Evolutionary conservation across 768 basidiomycete genomes (phyloP).

Genomic region (Pulveroboletus sp.): DNA sequence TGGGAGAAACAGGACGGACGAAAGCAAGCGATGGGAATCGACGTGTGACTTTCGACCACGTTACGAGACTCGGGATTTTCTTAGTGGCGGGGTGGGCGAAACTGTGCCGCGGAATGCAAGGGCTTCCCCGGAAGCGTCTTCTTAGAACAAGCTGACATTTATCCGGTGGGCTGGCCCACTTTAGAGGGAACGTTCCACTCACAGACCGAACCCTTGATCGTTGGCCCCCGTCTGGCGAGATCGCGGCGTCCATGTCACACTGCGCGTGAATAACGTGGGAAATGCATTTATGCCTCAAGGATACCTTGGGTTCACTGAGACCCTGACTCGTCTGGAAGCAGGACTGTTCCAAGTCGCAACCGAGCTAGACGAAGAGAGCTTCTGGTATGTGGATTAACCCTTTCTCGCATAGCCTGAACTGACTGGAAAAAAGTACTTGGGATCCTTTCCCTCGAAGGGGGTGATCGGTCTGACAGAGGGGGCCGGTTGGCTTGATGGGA

Average conservation of each 20-base stretch:
- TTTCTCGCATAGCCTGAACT: background rate
- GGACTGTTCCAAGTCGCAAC: slow-evolving; percentile 57
- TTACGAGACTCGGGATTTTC: slow-evolving; percentile 54
- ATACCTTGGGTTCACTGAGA: slow-evolving; percentile 50
- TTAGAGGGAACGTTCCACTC: slow-evolving; percentile 26
- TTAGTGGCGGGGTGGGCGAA: slow-evolving; percentile 41
- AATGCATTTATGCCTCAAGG: slow-evolving; percentile 72
- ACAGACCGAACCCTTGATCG: slow-evolving; percentile 51
- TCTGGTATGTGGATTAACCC: slow-evolving; percentile 35
- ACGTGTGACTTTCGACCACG: slow-evolving; percentile 54
- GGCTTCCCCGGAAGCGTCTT: slow-evolving; percentile 52
- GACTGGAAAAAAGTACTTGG: slow-evolving; percentile 37
- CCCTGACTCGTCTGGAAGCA: slow-evolving; percentile 53
- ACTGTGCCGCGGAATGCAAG: slow-evolving; percentile 33
- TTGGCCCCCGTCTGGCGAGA: slow-evolving; percentile 41
- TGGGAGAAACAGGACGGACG: slow-evolving; percentile 29
- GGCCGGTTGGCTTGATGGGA: background rate
- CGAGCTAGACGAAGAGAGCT: slow-evolving; percentile 42
- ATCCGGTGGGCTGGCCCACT: slow-evolving; percentile 54
- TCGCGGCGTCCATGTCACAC: slow-evolving; percentile 45
- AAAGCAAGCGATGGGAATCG: slow-evolving; percentile 26
- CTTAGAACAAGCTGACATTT: slow-evolving; percentile 61
- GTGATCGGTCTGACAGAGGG: slow-evolving; percentile 38
- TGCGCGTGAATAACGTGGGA: slow-evolving; percentile 61
- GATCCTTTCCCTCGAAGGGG: slow-evolving; percentile 48